Conservation (phyloP, 2,329 filamentous ascomycete species). For the Claviceps fusiformis region DNA sequence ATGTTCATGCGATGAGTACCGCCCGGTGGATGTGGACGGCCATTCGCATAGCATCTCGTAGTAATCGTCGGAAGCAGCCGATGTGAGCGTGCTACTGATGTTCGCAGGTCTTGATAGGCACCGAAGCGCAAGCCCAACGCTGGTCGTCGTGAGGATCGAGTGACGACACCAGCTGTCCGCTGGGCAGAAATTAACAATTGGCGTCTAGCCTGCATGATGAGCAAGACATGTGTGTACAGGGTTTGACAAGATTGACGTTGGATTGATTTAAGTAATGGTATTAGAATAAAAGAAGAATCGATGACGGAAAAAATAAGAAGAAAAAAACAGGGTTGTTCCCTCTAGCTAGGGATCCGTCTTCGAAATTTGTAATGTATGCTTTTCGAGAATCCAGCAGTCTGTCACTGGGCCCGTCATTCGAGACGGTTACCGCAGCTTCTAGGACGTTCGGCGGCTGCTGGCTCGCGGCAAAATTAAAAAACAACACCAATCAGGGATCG, state of each 20-base stretch:
- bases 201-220: conserved; percentile 28
- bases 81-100: conserved; percentile 6
- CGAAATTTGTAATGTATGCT: not conserved
- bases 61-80: conserved; percentile 25
- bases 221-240: not conserved
- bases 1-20: conserved; percentile 92
- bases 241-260: not conserved
- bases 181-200: conserved; percentile 25
- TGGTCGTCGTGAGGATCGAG: conserved; percentile 16
- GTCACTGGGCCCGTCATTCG: not conserved
- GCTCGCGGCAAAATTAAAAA: not conserved
- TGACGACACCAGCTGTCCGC: conserved; percentile 20
- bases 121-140: conserved; percentile 10
- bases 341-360: not conserved
- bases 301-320: too few species aligned
- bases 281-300: too few species aligned
- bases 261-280: too few species aligned
- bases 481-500: not conserved
- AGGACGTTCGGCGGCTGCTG: conserved; percentile 22
- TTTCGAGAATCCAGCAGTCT: not conserved
- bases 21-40: conserved; percentile 73
- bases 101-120: conserved; percentile 11
- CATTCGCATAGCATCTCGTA: conserved; percentile 48
- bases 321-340: not conserved
- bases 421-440: conserved; percentile 23